A percentile compares a stretch with the other conserved stretches of the same genome.
Conservation (phyloP, 2,329 filamentous ascomycete genomes). For the Cercospora sojina region DNA sequence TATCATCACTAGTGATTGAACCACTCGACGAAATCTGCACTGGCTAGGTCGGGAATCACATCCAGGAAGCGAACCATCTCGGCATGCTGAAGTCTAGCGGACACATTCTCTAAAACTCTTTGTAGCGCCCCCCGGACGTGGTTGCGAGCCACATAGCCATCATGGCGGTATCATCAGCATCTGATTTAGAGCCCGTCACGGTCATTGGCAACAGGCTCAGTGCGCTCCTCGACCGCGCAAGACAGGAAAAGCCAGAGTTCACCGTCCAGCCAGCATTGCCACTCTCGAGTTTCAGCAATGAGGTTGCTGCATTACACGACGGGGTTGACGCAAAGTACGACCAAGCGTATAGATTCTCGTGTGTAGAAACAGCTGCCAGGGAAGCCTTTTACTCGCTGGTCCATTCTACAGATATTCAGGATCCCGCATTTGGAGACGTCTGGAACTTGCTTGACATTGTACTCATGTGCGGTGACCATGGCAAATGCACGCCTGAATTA, state of each 20-base stretch:
- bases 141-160: background rate
- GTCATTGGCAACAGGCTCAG: constrained; percentile 37
- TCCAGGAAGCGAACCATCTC: background rate
- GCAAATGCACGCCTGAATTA: constrained; percentile 70
- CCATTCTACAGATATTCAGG: constrained; percentile 66
- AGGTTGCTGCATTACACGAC: constrained; percentile 31
- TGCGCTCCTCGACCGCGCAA: constrained; percentile 44
- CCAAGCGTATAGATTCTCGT: constrained; percentile 49
- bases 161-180: constrained; percentile 33
- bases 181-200: constrained; percentile 32
- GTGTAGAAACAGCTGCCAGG: constrained; percentile 80
- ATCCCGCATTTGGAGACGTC: constrained; percentile 74
- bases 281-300: constrained; percentile 40
- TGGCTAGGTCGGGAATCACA: background rate
- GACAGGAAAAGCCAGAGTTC: constrained; percentile 41
- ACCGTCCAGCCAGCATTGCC: constrained; percentile 48
- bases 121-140: background rate
- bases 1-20: background rate
- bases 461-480: constrained; percentile 70
- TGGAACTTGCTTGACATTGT: constrained; percentile 95
- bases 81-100: background rate
- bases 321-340: constrained; percentile 32
- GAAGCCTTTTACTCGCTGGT: constrained; percentile 66
- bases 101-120: background rate
- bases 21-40: background rate